phyloP scores from a whole-genome alignment of 108 stramenopile genomes.

The Nannochloropsis gaditana region DNA sequence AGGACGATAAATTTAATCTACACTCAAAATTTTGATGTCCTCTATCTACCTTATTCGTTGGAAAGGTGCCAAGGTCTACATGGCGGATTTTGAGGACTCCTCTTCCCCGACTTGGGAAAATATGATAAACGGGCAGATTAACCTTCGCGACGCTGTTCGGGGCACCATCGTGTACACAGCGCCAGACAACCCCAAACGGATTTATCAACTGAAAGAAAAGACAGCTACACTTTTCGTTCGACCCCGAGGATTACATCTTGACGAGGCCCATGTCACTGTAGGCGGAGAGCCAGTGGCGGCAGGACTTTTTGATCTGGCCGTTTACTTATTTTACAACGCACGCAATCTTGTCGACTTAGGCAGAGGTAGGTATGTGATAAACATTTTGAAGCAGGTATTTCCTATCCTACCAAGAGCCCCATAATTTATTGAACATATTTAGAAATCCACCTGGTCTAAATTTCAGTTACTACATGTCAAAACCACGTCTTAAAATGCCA shows the following conservation, averaged over 20 bases:
- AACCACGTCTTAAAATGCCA: no score
- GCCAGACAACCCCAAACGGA: conserved; percentile 64
- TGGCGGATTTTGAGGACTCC: conserved; percentile 81
- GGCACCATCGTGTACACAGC: conserved; percentile 75
- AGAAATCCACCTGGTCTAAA: no score
- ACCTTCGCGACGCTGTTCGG: conserved; percentile 78
- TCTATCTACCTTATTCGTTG: background rate
- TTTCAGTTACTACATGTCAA: no score
- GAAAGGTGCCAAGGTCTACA: conserved; percentile 23
- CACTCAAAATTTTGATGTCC: background rate
- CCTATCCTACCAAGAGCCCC: no score
- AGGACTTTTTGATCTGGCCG: conserved; percentile 76
- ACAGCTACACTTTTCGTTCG: conserved; percentile 75
- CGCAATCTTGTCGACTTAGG: conserved; percentile 64
- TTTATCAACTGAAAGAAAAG: conserved; percentile 65
- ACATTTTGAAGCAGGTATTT: no score
- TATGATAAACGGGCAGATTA: conserved; percentile 76
- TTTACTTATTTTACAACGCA: conserved; percentile 85
- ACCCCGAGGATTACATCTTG: conserved; percentile 84
- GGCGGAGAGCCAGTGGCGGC: conserved; percentile 68
- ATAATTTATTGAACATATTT: no score
- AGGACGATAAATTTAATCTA: background rate
- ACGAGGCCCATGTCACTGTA: conserved; percentile 80
- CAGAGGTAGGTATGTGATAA: background rate
- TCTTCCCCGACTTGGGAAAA: conserved; percentile 75